These are phyloP conservation scores for Linum usitatissimum DNA, from an alignment of 345 rosid species.

Conservation along the genomic window DNA sequence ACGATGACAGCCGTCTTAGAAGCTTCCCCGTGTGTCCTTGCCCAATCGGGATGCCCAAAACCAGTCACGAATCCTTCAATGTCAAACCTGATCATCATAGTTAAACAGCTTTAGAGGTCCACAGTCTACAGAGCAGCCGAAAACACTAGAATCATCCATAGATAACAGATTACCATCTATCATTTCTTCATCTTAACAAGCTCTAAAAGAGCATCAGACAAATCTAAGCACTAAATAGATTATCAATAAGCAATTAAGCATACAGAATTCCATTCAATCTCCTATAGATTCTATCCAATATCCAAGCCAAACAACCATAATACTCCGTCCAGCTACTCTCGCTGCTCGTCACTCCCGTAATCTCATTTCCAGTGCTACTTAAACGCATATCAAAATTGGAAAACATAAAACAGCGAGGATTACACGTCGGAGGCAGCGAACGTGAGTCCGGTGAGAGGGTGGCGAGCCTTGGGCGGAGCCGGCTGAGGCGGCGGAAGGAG, in stretches of 20 bases:
- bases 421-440: conserved; percentile 89
- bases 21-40: conserved; percentile 56
- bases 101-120: conserved; percentile 2
- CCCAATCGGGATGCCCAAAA: conserved; percentile 96
- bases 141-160: neutral
- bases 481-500: conserved; percentile 96
- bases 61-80: conserved; percentile 78
- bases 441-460: conserved; percentile 75
- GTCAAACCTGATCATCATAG: conserved; percentile 53
- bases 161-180: neutral
- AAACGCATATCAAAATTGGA: neutral
- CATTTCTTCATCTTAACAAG: neutral
- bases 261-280: no score
- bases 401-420: neutral
- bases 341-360: neutral
- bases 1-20: conserved; percentile 53
- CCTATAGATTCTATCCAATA: no score
- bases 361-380: neutral
- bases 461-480: conserved; percentile 96
- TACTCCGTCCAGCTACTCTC: neutral
- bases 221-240: no score
- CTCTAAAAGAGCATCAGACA: neutral
- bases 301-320: no score
- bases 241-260: neutral
- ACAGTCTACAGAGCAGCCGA: neutral